A percentile compares a stretch with the other conserved stretches of the same genome.
phyloP scores from a whole-genome alignment of 208 protist genomes.

The Acanthamoeba culbertsoni region DNA sequence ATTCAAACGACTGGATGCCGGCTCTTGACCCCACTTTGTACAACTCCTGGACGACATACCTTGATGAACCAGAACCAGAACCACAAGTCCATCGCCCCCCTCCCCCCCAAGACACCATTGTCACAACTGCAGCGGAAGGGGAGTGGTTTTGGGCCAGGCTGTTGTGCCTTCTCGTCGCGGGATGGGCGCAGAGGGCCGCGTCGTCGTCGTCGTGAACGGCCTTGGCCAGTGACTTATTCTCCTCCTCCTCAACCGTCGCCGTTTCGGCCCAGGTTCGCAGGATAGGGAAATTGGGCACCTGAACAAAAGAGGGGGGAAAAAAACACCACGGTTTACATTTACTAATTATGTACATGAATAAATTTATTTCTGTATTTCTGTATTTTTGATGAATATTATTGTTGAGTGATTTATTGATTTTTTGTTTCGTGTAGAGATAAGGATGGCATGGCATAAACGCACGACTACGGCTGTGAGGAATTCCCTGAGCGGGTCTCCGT shows the following conservation, averaged over 20 bases:
- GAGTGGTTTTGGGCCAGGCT: background rate
- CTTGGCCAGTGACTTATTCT: no score
- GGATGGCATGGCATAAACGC: background rate
- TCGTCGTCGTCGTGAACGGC: background rate
- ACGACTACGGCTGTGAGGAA: slow-evolving; percentile 81
- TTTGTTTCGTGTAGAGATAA: background rate
- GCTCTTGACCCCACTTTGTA: background rate
- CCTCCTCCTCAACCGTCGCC: no score
- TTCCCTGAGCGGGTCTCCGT: slow-evolving; percentile 52
- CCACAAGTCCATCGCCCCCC: no score
- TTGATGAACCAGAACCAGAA: background rate
- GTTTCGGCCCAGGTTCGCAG: background rate
- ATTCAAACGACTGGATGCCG: background rate
- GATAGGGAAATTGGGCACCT: background rate
- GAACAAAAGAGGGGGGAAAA: background rate
- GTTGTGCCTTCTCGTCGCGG: background rate
- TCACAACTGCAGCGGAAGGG: background rate
- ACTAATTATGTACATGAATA: no score
- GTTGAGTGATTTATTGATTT: no score
- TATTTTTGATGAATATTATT: no score
- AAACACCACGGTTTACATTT: background rate
- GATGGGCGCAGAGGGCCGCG: background rate
- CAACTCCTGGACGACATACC: background rate
- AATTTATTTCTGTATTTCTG: no score
- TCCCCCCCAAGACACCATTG: background rate